phyloP scores from a whole-genome alignment of 805 yeast species.

The Tetrapisispora phaffii region DNA sequence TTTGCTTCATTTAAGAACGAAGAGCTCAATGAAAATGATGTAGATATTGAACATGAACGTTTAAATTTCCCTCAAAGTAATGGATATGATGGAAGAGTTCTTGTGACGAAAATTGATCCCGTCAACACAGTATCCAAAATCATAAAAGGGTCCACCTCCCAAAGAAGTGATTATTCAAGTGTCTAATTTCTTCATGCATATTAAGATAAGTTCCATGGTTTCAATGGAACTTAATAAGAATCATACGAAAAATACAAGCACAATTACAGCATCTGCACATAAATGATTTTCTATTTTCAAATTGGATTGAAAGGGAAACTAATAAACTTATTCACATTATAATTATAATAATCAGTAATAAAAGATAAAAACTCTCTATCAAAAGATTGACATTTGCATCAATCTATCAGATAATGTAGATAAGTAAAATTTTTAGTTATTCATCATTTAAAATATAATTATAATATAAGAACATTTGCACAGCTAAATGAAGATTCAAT shows the following conservation, averaged over 20 bases:
- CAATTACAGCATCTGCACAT: neutral
- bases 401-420: conserved; percentile 7
- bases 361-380: conserved; percentile 1
- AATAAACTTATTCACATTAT: neutral
- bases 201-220: too few relatives aligned
- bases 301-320: too few relatives aligned
- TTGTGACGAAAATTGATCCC: conserved; percentile 31
- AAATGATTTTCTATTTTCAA: too few relatives aligned
- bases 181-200: conserved; percentile 4
- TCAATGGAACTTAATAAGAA: too few relatives aligned
- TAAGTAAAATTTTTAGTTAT: conserved; percentile 3
- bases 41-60: conserved; percentile 6
- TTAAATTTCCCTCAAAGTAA: conserved; percentile 24
- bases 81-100: conserved; percentile 38
- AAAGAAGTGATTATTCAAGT: conserved; percentile 1
- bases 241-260: too few relatives aligned
- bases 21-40: conserved; percentile 5
- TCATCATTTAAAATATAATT: conserved; percentile 1
- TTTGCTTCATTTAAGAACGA: conserved; percentile 15
- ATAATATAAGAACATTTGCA: neutral
- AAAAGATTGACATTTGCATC: conserved; percentile 5
- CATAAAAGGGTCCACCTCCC: neutral
- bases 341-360: conserved; percentile 4
- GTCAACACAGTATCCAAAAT: conserved; percentile 19
- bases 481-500: too few relatives aligned